phyloP scores from a whole-genome alignment of 2,329 filamentous ascomycete genomes.

The Claviceps lovelessii region DNA sequence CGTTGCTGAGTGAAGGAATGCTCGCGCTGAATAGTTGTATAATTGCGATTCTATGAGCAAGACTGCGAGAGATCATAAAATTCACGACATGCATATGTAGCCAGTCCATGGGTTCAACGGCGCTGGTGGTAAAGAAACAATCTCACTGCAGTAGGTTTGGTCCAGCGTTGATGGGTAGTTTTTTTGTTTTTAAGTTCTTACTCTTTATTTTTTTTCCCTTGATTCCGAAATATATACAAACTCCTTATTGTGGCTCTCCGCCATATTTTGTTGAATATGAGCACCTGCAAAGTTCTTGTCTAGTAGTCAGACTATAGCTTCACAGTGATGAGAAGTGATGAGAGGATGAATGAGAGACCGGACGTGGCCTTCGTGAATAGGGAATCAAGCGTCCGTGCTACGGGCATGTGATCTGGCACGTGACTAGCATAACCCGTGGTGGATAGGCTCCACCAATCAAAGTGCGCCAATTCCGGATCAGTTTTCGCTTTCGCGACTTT shows the following conservation, averaged over 20 bases:
- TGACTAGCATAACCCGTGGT: background rate
- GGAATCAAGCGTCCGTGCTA: background rate
- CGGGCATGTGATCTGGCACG: slow-evolving; percentile 12
- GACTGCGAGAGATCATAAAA: background rate
- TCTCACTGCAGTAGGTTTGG: slow-evolving; percentile 1
- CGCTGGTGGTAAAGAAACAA: background rate
- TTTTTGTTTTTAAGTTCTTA: background rate
- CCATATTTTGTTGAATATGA: background rate
- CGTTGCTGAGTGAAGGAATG: background rate
- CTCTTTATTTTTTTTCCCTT: background rate
- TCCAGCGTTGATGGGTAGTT: background rate
- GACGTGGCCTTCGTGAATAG: background rate
- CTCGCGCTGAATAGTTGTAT: background rate
- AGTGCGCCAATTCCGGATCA: slow-evolving; percentile 34
- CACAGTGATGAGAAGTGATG: no score
- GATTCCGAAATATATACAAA: background rate
- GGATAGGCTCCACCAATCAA: slow-evolving; percentile 27
- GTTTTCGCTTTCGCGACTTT: slow-evolving; percentile 25
- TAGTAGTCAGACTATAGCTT: no score
- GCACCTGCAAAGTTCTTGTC: background rate
- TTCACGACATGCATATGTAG: slow-evolving; percentile 3
- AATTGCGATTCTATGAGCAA: background rate
- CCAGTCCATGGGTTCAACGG: slow-evolving; percentile 2
- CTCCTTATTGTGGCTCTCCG: background rate
- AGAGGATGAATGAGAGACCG: no score